Percentiles rank a stretch among this genome's conserved stretches.
Evolutionary conservation across 2,329 filamentous ascomycete species (phyloP).

Genomic region (Neopestalotiopsis rosae): DNA sequence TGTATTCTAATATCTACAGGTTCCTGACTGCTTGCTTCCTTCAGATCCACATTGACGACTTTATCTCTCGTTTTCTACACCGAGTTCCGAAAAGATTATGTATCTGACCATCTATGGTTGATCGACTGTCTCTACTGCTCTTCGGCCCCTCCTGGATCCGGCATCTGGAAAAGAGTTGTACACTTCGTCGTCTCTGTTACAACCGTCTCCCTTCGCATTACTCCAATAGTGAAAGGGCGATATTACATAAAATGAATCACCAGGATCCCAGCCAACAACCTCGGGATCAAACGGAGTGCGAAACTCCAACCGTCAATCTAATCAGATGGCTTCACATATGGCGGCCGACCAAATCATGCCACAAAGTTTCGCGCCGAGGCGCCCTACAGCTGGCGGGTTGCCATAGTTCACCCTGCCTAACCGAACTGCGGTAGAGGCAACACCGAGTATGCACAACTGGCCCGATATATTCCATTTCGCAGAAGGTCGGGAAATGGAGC

Average conservation of each 20-base stretch:
- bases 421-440: constrained; percentile 36
- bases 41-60: too few relatives aligned
- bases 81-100: too few relatives aligned
- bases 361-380: constrained; percentile 72
- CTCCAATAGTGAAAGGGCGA: too few relatives aligned
- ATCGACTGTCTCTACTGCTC: too few relatives aligned
- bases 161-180: neutral
- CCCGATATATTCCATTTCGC: constrained; percentile 1
- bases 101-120: too few relatives aligned
- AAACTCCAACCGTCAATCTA: neutral
- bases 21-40: too few relatives aligned
- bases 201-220: too few relatives aligned
- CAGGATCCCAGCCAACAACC: neutral
- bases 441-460: constrained; percentile 41
- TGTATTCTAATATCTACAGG: neutral
- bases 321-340: constrained; percentile 9
- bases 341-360: constrained; percentile 32
- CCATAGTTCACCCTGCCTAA: constrained; percentile 47
- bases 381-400: constrained; percentile 71
- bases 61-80: too few relatives aligned
- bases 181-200: neutral
- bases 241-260: neutral
- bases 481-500: neutral
- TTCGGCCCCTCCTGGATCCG: too few relatives aligned
- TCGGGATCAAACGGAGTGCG: neutral